These are phyloP conservation scores for Dothistroma septosporum DNA, from an alignment of 2,329 filamentous ascomycete genomes.

Conservation along the genomic window DNA sequence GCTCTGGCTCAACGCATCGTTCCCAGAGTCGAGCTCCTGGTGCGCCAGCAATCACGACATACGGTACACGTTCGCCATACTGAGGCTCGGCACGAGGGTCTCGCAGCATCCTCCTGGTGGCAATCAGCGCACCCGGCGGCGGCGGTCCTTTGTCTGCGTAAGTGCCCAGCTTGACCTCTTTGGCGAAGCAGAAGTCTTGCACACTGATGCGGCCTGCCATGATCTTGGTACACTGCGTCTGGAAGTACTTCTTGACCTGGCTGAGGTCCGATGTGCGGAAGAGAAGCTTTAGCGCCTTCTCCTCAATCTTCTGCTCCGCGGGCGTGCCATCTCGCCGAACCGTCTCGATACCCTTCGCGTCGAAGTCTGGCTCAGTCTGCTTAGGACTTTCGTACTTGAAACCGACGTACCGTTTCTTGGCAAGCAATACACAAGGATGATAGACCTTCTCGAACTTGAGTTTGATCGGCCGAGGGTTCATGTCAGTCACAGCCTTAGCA, in stretches of 20 bases:
- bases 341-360: conserved; percentile 97
- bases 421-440: conserved; percentile 85
- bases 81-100: conserved; percentile 87
- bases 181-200: conserved; percentile 93
- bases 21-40: conserved; percentile 83
- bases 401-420: conserved; percentile 97
- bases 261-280: conserved; percentile 88
- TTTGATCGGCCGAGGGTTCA: conserved; percentile 88
- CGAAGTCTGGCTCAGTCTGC: conserved; percentile 80
- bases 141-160: conserved; percentile 77
- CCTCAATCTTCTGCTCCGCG: conserved; percentile 93
- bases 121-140: conserved; percentile 84
- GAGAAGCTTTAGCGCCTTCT: conserved; percentile 80
- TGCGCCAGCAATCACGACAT: conserved; percentile 84
- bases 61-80: conserved; percentile 91
- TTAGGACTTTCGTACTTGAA: conserved; percentile 85
- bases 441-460: conserved; percentile 99
- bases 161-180: conserved; percentile 82
- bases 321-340: conserved; percentile 92
- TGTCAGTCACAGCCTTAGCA: conserved; percentile 75
- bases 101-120: conserved; percentile 76
- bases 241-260: conserved; percentile 84
- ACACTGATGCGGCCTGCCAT: conserved; percentile 83
- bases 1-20: conserved; percentile 83
- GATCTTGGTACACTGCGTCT: conserved; percentile 84